phyloP scores from a whole-genome alignment of 169 alveolate genomes.

The Plasmodium chabaudi region DNA sequence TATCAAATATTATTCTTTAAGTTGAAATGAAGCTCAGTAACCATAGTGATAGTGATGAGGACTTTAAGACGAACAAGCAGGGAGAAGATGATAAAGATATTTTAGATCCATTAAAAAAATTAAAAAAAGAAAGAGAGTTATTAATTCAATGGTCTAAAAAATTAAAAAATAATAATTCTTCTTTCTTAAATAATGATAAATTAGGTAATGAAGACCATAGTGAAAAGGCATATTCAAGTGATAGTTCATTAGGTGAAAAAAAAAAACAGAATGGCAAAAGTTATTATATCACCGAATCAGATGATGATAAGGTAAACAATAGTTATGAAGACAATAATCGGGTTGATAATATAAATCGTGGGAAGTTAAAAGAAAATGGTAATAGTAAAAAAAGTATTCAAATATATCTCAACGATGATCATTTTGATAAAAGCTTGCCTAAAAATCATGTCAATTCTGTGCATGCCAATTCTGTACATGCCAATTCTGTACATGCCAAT shows the following conservation, averaged over 20 bases:
- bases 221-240: slow-evolving; percentile 51
- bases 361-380: neutral
- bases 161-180: slow-evolving; percentile 60
- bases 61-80: no score
- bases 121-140: slow-evolving; percentile 68
- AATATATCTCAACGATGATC: neutral
- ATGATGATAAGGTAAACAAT: neutral
- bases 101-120: slow-evolving; percentile 33
- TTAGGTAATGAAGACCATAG: slow-evolving; percentile 8
- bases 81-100: slow-evolving; percentile 1
- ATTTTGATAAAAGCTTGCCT: neutral
- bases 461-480: neutral
- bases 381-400: neutral
- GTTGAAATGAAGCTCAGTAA: slow-evolving; percentile 12
- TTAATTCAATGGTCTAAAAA: slow-evolving; percentile 71
- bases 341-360: neutral
- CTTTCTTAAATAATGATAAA: slow-evolving; percentile 39
- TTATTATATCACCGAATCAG: neutral
- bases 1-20: neutral
- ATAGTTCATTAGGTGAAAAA: slow-evolving; percentile 19
- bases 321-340: neutral
- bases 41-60: neutral
- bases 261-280: neutral
- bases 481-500: neutral
- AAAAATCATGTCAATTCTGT: neutral